Base-by-base conservation (phyloP, 306 rosid species). In the Gastrolobium villosum region DNA sequence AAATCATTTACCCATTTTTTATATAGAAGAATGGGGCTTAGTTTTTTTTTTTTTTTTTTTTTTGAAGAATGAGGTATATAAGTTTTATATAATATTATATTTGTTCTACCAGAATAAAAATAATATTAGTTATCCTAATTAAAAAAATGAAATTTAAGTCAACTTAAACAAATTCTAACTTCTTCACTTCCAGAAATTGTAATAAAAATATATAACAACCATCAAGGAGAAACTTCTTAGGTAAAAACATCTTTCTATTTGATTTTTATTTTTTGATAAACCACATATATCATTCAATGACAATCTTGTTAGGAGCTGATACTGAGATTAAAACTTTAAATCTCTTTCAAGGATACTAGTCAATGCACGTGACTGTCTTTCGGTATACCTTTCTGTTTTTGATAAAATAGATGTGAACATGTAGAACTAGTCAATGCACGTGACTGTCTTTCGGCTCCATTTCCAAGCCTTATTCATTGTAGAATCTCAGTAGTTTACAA, bases 371-470 rank as follows among this genome's bases (percentile, higher is more conserved):
- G n/a, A n/a, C n/a, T n/a, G n/a, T n/a, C n/a, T n/a, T n/a, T n/a
- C n/a, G n/a, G n/a, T n/a, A n/a, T n/a, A n/a, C n/a, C 6, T 60
- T 36, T 59, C 60, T 11, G 60, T 44, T 75, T 60, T 35, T 48
- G 45, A 8, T 20, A 11, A 45, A 41, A 26, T 14, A 26, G 9
- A 52, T 41, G 57, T 5, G 26, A 63, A 30, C 53, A 15, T 26
- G 70, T 70, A 70, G 79, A 61, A 70, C 13, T n/a, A 65, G 89
- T 82, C 86, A 75, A 75, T 35, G 44, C 81, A 71, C 49, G 83
- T 53, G 83, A 72, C 68, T 2, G 28, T 56, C 20, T 54, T 55
- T 44, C 0, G 9, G 37, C 45, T 78, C 37, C 41, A 55, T 66
- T 60, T 34, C 35, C 30, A 56, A 60, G 66, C 46, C 60, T 36